Conservation (phyloP, 2,329 filamentous ascomycete genomes). For the Ampelomyces quisqualis region DNA sequence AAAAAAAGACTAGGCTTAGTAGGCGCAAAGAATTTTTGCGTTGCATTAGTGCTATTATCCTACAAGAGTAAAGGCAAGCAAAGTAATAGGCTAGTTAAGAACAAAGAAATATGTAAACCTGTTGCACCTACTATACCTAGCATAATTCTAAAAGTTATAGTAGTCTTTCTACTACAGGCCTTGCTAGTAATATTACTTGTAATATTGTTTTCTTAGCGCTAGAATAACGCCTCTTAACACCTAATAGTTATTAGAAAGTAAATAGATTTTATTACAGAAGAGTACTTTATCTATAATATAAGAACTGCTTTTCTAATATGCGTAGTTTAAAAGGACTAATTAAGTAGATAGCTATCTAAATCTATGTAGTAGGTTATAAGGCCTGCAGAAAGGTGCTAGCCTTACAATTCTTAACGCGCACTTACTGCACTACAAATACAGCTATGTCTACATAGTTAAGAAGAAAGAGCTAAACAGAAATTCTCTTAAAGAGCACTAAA, state of each 20-base stretch:
- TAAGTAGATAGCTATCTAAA: conserved; percentile 7
- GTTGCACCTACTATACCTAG: conserved; percentile 1
- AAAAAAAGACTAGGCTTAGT: not conserved
- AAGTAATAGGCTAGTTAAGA: conserved; percentile 9
- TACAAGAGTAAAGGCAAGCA: conserved; percentile 6
- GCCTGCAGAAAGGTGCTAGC: not conserved
- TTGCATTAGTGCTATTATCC: conserved; percentile 11
- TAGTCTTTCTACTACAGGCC: conserved; percentile 4
- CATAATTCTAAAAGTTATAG: conserved; percentile 2
- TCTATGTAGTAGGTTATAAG: not conserved
- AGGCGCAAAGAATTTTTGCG: conserved; percentile 6
- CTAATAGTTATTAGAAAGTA: conserved; percentile 8
- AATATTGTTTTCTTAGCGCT: not conserved
- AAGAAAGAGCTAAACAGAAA: not conserved
- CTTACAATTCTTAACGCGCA: not conserved
- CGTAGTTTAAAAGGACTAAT: conserved; percentile 4
- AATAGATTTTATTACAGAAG: conserved; percentile 3
- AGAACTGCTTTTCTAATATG: conserved; percentile 6
- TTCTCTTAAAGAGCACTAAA: not conserved
- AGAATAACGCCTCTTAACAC: not conserved
- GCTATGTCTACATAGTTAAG: not conserved
- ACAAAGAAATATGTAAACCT: conserved; percentile 6
- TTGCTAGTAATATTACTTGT: not conserved
- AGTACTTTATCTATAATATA: conserved; percentile 1
- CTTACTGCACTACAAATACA: not conserved